phyloP scores from a whole-genome alignment of 305 asterid genomes.

The Withania somnifera region DNA sequence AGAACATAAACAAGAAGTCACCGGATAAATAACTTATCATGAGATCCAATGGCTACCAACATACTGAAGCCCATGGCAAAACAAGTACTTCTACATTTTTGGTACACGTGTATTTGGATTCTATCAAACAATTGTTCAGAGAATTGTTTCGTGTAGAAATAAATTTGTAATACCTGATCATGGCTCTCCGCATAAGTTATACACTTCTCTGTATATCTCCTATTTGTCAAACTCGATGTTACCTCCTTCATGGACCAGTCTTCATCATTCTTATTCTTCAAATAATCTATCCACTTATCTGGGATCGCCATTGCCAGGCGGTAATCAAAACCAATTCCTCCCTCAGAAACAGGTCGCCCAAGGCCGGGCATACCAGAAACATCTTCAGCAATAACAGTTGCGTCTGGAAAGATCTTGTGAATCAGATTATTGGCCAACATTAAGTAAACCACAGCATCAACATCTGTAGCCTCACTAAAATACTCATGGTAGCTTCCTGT shows the following conservation, averaged over 20 bases:
- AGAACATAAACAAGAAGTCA: slow-evolving; percentile 3
- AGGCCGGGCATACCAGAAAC: slow-evolving; percentile 99
- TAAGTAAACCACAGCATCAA: slow-evolving; percentile 83
- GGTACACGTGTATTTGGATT: background rate
- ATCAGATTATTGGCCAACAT: slow-evolving; percentile 84
- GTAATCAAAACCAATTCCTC: slow-evolving; percentile 90
- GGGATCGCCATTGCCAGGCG: slow-evolving; percentile 98
- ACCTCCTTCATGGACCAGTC: slow-evolving; percentile 88
- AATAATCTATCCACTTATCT: slow-evolving; percentile 83
- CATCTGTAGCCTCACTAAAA: slow-evolving; percentile 81
- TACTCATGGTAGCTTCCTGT: slow-evolving; percentile 76
- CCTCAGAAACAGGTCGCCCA: slow-evolving; percentile 69
- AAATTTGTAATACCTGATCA: slow-evolving; percentile 57
- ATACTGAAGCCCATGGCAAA: background rate
- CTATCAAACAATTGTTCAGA: background rate
- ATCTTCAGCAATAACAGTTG: slow-evolving; percentile 90
- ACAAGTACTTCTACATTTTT: background rate
- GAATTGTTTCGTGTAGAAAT: background rate
- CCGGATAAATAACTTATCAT: slow-evolving; percentile 3
- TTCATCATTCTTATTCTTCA: slow-evolving; percentile 71
- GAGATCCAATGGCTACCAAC: slow-evolving; percentile 2
- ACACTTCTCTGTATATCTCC: slow-evolving; percentile 90
- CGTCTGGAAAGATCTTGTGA: slow-evolving; percentile 69
- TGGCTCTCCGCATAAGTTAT: slow-evolving; percentile 97
- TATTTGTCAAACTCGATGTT: slow-evolving; percentile 70